Evolutionary conservation across 805 yeast species (phyloP), one percentile per base, ranked within the genome.

Genomic region (Nakazawaea holstii): DNA sequence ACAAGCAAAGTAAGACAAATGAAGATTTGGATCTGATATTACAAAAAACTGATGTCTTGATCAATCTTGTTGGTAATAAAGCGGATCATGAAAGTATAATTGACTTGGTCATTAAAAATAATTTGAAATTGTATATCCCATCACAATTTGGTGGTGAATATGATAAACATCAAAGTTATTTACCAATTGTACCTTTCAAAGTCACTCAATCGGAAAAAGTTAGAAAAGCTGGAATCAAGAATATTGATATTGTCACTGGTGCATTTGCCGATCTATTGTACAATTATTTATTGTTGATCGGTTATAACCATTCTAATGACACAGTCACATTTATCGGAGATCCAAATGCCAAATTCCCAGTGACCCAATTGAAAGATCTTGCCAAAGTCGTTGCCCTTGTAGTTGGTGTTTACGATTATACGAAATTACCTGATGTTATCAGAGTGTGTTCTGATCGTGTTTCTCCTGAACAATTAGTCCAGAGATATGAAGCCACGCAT

Each of bases 161-260:
- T 38, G 31, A 26, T 11, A 38, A 28, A 38, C 41, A 20, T 26
- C 41, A 24, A 33, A 8, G 9, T n/a, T 38, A 33, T 14, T 33
- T 33, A 33, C 36, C 36, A 33, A 33, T 33, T 14, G 36, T 33
- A 13, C 17, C 36, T 6, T 13, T 6, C 14, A 33, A 33, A 6
- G 17, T n/a, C 3, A 14, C 9, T 13, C 17, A 33, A 33, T 33
- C 36, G 3, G 20, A 10, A 13, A 33, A 17, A 33, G 36, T n/a
- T 3, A 10, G 36, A 13, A n/a, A 33, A 6, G 36, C 36, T 3
- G 80, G 80, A 7, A 49, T 76, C 47, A 78, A 77, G 59, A 68
- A 70, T 1, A 69, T 75, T 45, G 76, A 72, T 51, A 55, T 77
- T n/a, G 31, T 48, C 43, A 73, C 76, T n/a, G 58, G 68, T 0